Conservation (phyloP, 371 early-diverging fungal species). For the Mucor indicus region DNA sequence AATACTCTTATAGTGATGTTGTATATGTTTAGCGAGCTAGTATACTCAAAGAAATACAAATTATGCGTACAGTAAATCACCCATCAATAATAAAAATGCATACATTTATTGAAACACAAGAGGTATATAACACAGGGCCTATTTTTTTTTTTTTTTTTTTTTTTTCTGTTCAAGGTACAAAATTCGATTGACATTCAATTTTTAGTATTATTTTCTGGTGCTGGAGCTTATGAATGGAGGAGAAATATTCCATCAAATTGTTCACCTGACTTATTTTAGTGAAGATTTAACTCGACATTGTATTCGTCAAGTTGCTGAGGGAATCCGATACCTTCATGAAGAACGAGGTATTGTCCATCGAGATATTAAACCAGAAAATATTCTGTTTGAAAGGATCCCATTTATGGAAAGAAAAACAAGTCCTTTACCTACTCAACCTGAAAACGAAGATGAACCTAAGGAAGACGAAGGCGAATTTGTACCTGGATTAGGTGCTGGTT, state of each 20-base stretch:
- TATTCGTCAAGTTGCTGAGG: slow-evolving; percentile 86
- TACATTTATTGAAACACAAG: slow-evolving; percentile 58
- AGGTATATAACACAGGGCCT: slow-evolving; percentile 14
- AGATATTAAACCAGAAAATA: slow-evolving; percentile 97
- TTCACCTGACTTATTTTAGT: slow-evolving; percentile 75
- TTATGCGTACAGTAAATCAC: slow-evolving; percentile 83
- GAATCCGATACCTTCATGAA: slow-evolving; percentile 85
- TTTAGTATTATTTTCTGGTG: slow-evolving; percentile 70
- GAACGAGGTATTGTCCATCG: slow-evolving; percentile 85
- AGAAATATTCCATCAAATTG: slow-evolving; percentile 84
- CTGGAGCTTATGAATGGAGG: slow-evolving; percentile 85
- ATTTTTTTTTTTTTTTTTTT: not conserved
- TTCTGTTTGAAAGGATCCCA: slow-evolving; percentile 76
- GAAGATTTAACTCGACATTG: slow-evolving; percentile 77
- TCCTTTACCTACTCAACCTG: slow-evolving; percentile 35
- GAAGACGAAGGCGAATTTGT: slow-evolving; percentile 74
- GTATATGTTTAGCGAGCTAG: slow-evolving; percentile 59
- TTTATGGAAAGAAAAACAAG: slow-evolving; percentile 44
- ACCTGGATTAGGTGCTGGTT: slow-evolving; percentile 72
- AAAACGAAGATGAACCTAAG: slow-evolving; percentile 54
- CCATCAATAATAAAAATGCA: slow-evolving; percentile 74
- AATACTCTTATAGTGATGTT: not conserved
- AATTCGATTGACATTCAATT: too few relatives aligned
- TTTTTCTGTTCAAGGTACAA: not conserved
- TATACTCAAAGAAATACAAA: slow-evolving; percentile 82